phyloP scores from a whole-genome alignment of 495 filamentous ascomycete genomes.

The Penicillium cataractarum region DNA sequence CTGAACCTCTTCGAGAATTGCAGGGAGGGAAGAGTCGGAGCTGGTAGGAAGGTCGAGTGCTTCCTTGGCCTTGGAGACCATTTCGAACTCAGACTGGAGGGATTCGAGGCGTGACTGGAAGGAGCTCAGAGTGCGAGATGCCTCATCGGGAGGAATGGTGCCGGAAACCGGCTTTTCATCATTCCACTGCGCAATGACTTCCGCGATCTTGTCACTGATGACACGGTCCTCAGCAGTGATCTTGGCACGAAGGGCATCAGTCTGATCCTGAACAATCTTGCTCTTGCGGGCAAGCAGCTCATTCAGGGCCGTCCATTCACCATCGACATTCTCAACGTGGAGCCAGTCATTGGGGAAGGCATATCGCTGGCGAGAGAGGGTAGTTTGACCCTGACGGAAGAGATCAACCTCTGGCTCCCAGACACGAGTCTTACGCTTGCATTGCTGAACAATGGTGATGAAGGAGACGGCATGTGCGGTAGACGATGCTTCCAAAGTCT shows the following conservation, averaged over 20 bases:
- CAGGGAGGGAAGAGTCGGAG: constrained; percentile 72
- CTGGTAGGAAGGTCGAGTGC: constrained; percentile 86
- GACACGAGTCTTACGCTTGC: constrained; percentile 85
- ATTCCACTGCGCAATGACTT: constrained; percentile 84
- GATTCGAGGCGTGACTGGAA: constrained; percentile 83
- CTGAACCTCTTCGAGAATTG: constrained; percentile 92
- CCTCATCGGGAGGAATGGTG: constrained; percentile 84
- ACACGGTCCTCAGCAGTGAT: constrained; percentile 92
- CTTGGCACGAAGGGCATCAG: constrained; percentile 92
- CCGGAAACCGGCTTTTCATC: constrained; percentile 96
- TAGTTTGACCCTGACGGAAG: constrained; percentile 93
- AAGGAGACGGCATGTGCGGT: constrained; percentile 96
- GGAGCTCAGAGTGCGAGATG: constrained; percentile 72
- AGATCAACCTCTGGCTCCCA: constrained; percentile 96
- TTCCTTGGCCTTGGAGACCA: constrained; percentile 95
- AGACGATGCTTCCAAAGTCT: constrained; percentile 87
- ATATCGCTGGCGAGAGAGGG: constrained; percentile 84
- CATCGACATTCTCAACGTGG: constrained; percentile 88
- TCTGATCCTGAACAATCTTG: constrained; percentile 94
- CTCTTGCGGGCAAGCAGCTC: constrained; percentile 86
- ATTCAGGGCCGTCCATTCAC: constrained; percentile 88
- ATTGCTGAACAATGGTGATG: constrained; percentile 96
- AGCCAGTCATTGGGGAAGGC: constrained; percentile 94
- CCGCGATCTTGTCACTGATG: constrained; percentile 80
- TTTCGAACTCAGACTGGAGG: constrained; percentile 83